Conservation (phyloP, 192 early-diverging fungal species). For the Umbelopsis sp. region DNA sequence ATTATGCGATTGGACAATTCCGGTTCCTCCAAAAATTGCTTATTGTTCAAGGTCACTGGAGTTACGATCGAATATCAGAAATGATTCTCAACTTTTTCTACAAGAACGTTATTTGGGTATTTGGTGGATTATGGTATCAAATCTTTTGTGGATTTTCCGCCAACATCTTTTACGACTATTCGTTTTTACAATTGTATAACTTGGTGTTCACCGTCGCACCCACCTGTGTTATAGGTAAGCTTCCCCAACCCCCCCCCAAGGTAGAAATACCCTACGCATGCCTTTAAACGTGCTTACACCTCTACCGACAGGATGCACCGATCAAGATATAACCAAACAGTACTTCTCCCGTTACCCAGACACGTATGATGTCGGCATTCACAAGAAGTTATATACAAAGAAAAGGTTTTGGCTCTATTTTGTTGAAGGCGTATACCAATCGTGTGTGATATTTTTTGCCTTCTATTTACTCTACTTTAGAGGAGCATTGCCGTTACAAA, state of each 20-base stretch:
- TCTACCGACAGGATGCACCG: conserved; percentile 51
- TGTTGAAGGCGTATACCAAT: conserved; percentile 92
- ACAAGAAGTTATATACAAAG: conserved; percentile 80
- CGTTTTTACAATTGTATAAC: conserved; percentile 90
- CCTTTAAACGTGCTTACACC: neutral
- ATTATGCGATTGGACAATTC: conserved; percentile 94
- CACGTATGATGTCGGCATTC: conserved; percentile 85
- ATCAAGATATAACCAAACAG: conserved; percentile 69
- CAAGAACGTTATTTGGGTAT: conserved; percentile 95
- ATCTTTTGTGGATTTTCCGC: conserved; percentile 89
- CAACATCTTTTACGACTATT: conserved; percentile 91
- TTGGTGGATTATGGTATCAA: conserved; percentile 93
- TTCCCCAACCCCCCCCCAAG: neutral
- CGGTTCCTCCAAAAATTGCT: conserved; percentile 84
- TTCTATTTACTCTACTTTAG: conserved; percentile 64
- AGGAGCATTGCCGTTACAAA: conserved; percentile 47
- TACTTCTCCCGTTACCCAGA: conserved; percentile 59
- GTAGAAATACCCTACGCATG: no score
- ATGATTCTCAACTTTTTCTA: conserved; percentile 95
- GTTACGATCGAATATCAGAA: conserved; percentile 86
- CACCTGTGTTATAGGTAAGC: conserved; percentile 60
- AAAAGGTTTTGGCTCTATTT: conserved; percentile 86
- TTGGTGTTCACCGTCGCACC: conserved; percentile 72
- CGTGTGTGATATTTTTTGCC: conserved; percentile 82
- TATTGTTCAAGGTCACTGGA: conserved; percentile 92